Evolutionary conservation across 306 rosid genomes (phyloP).

Genomic region (Dalbergia oliveri): DNA sequence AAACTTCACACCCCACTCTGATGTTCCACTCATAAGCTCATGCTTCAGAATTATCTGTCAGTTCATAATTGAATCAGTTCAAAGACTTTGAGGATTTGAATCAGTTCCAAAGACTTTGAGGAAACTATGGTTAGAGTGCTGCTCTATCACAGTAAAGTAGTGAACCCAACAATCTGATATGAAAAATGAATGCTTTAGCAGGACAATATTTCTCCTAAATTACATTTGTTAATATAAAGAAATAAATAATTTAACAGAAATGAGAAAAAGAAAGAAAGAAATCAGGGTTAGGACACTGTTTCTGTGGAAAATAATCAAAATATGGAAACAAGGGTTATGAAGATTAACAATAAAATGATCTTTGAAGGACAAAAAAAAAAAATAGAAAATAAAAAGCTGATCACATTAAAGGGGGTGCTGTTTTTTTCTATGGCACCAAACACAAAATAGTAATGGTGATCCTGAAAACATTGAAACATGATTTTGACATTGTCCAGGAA

Average conservation of each 20-base stretch:
- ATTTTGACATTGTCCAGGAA: constrained; percentile 41
- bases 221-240: constrained; percentile 20
- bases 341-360: not conserved
- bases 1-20: constrained; percentile 42
- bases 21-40: constrained; percentile 39
- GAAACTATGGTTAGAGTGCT: constrained; percentile 10
- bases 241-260: constrained; percentile 1
- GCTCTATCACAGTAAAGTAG: not conserved
- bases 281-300: not conserved
- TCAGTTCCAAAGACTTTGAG: constrained; percentile 24
- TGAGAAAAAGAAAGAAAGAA: not conserved
- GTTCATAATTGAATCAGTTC: constrained; percentile 38
- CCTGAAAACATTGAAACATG: constrained; percentile 36
- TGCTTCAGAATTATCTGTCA: constrained; percentile 40
- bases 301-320: not conserved
- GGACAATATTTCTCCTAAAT: not conserved
- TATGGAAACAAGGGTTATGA: constrained; percentile 21
- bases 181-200: not conserved
- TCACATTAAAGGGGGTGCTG: constrained; percentile 30
- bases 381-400: not conserved
- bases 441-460: constrained; percentile 38
- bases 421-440: constrained; percentile 32
- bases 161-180: not conserved
- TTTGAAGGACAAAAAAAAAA: not conserved
- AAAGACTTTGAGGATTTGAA: not conserved